Percentiles rank a stretch among this genome's conserved stretches.
Conservation (phyloP, 352 stramenopile genomes). For the Pythium brassicae region DNA sequence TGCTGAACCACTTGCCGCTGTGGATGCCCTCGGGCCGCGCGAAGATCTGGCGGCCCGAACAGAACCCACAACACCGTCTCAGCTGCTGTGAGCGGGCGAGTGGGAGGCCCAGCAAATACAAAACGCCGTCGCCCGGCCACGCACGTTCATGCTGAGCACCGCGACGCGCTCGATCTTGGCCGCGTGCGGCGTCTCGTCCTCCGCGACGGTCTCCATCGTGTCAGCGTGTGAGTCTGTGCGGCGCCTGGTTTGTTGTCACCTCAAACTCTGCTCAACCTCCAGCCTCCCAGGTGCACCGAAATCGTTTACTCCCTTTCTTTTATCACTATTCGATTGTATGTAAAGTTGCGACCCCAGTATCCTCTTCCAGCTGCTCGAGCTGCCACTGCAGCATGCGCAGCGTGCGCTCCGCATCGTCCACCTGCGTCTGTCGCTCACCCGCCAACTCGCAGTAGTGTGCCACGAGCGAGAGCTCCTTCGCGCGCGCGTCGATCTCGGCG, state of each 20-base stretch:
- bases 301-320: neutral
- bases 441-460: slow-evolving; percentile 31
- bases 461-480: slow-evolving; percentile 27
- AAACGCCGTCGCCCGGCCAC: too few species aligned
- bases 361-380: slow-evolving; percentile 13
- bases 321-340: neutral
- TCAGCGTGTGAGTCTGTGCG: neutral
- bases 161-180: slow-evolving; percentile 40
- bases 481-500: slow-evolving; percentile 25
- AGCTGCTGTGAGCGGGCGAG: too few species aligned
- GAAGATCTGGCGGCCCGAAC: slow-evolving; percentile 47
- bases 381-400: slow-evolving; percentile 38
- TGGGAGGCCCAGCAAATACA: too few species aligned
- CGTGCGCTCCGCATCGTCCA: slow-evolving; percentile 35
- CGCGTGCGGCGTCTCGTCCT: slow-evolving; percentile 5
- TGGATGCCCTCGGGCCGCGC: slow-evolving; percentile 72
- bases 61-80: too few species aligned
- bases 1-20: slow-evolving; percentile 63
- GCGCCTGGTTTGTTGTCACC: neutral
- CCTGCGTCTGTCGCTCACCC: slow-evolving; percentile 26
- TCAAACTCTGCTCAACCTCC: slow-evolving; percentile 8
- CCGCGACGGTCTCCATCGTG: neutral
- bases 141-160: slow-evolving; percentile 70
- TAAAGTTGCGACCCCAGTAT: neutral
- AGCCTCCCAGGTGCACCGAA: too few species aligned